Base-by-base conservation (phyloP, 345 rosid species). In the Hirschfeldia incana region DNA sequence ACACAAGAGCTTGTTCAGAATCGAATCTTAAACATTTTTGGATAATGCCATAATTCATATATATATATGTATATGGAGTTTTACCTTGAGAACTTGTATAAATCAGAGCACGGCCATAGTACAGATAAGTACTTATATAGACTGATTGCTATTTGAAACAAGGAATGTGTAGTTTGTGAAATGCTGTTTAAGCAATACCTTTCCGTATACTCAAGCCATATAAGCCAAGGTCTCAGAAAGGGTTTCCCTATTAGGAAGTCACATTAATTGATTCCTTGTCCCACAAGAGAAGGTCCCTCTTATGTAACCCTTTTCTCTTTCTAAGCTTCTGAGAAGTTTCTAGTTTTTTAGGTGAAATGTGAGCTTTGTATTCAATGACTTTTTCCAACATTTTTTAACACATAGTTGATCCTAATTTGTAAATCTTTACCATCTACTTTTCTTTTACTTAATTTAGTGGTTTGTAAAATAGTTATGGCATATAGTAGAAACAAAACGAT, bases 161-260 rank as follows among this genome's bases (percentile, higher is more conserved):
- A 69, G 76, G 83, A 80, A 80, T 6, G 46, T 75, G 67, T 57
- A 57, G 79, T 69, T 70, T 75, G 63, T 42, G 67, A 68, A 62
- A 13, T 58, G 46, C 58, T 53, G 59, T 29, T 79, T 74, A 80
- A 75, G 79, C 63, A 63, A 75, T 74, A 75, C 76, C 80, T 75
- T 80, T 42, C 79, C 83, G 73, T 57, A 63, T 4, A 33, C 12
- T 58, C 67, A 70, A 80, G 55, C 53, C 70, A 73, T 62, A 51
- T 28, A 59, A 39, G 53, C 26, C 42, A 16, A 69, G 44, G 27
- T 69, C 55, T 62, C 34, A 30, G 63, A 42, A 65, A 9, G 49
- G 76, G 67, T 80, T 80, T 75, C 67, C 2, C 2, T 21, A 44
- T n/a, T 42, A 46, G 66, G 64, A 77, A 17, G 67, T 64, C 29